A percentile compares a stretch with the other conserved stretches of the same genome.
phyloP scores from a whole-genome alignment of 805 yeast genomes.

The Jamesozyma lodderae region DNA sequence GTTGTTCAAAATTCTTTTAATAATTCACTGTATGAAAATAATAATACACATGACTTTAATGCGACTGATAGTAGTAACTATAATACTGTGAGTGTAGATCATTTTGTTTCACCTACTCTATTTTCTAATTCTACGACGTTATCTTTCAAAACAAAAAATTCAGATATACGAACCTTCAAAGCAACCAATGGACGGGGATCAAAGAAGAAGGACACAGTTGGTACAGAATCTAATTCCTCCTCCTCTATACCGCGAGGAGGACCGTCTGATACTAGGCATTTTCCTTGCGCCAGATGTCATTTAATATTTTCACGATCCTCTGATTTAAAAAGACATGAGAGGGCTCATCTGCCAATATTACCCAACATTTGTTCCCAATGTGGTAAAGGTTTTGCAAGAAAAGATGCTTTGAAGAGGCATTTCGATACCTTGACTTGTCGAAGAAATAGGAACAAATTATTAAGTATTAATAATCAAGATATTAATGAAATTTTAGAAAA shows the following conservation, averaged over 20 bases:
- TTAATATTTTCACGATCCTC: conserved; percentile 57
- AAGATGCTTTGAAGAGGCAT: conserved; percentile 72
- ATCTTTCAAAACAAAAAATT: neutral
- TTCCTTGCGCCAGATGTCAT: conserved; percentile 48
- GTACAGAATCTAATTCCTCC: too few relatives aligned
- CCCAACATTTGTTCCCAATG: conserved; percentile 69
- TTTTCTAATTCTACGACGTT: neutral
- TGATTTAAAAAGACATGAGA: conserved; percentile 65
- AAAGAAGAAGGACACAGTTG: neutral
- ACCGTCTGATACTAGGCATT: conserved; percentile 35
- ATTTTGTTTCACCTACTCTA: too few relatives aligned
- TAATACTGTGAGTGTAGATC: too few relatives aligned
- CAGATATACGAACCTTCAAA: neutral
- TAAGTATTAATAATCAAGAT: conserved; percentile 23
- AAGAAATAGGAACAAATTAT: conserved; percentile 50
- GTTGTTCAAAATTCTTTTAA: too few relatives aligned
- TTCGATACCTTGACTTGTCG: conserved; percentile 65
- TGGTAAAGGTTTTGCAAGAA: conserved; percentile 75
- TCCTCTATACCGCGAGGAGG: too few relatives aligned
- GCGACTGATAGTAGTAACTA: too few relatives aligned
- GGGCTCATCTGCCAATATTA: conserved; percentile 57
- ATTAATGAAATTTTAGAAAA: conserved; percentile 22
- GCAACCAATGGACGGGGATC: too few relatives aligned
- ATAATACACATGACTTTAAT: too few relatives aligned
- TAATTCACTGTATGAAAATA: too few relatives aligned